Percentiles rank a stretch among this genome's conserved stretches.
Conservation (phyloP, 257 asterid genomes). For the Solanum etuberosum region DNA sequence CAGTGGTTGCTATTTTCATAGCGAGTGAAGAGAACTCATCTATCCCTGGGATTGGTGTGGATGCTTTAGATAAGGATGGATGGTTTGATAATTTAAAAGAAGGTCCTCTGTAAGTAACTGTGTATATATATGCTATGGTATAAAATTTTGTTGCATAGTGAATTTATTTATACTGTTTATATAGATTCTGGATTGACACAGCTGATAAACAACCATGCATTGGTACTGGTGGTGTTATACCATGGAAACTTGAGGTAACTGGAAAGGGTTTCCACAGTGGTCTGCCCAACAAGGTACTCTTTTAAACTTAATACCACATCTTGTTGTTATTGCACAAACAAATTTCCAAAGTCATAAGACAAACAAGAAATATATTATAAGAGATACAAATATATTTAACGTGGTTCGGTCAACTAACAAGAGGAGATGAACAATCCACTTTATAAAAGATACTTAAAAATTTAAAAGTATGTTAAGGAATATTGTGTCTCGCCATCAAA, state of each 20-base stretch:
- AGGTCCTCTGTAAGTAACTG: conserved; percentile 69
- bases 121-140: neutral
- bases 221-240: conserved; percentile 96
- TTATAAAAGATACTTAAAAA: too few relatives aligned
- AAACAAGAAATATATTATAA: too few relatives aligned
- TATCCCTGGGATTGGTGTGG: conserved; percentile 89
- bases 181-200: conserved; percentile 93
- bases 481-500: too few relatives aligned
- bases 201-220: conserved; percentile 98
- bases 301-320: conserved; percentile 21
- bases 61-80: conserved; percentile 71
- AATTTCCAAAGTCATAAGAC: too few relatives aligned
- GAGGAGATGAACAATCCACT: too few relatives aligned
- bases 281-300: conserved; percentile 70
- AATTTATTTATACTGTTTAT: neutral
- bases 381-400: too few relatives aligned
- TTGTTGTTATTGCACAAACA: too few relatives aligned
- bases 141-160: neutral
- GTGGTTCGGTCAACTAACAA: too few relatives aligned
- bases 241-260: conserved; percentile 67
- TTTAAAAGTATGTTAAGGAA: too few relatives aligned
- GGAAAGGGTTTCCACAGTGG: conserved; percentile 99
- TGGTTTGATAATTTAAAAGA: conserved; percentile 63
- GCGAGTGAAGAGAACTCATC: conserved; percentile 98
- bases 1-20: conserved; percentile 89